phyloP scores from a whole-genome alignment of 106 monocot genomes.

The Apostasia ramifera region DNA sequence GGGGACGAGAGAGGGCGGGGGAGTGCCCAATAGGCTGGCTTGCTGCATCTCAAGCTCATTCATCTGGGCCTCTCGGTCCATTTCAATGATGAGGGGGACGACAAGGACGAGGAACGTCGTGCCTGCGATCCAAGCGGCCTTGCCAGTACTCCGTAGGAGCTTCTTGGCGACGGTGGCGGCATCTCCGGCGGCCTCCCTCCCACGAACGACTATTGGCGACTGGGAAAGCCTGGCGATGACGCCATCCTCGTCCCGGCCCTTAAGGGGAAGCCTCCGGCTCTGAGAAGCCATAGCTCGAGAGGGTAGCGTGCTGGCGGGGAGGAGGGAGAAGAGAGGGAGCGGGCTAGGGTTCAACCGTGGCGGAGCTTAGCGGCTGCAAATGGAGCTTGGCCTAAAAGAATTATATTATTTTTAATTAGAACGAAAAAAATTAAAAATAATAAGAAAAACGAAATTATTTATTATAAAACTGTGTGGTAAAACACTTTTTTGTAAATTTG shows the following conservation, averaged over 20 bases:
- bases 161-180: constrained; percentile 47
- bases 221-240: constrained; percentile 47
- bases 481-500: no score
- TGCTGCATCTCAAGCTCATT: constrained; percentile 71
- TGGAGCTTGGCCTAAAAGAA: no score
- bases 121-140: constrained; percentile 81
- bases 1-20: constrained; percentile 21
- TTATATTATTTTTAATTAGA: no score
- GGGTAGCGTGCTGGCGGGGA: no score
- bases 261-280: neutral
- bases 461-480: no score
- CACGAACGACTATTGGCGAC: constrained; percentile 49
- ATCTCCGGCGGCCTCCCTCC: constrained; percentile 40
- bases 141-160: constrained; percentile 69
- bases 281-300: neutral
- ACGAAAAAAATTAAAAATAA: no score
- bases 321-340: no score
- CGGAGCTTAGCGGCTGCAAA: no score
- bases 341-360: no score
- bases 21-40: constrained; percentile 64
- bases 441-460: no score
- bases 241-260: constrained; percentile 13
- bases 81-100: constrained; percentile 77
- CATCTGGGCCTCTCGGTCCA: constrained; percentile 81
- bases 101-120: constrained; percentile 78